Percentiles rank a stretch among this genome's conserved stretches.
Evolutionary conservation across 495 filamentous ascomycete species (phyloP).

Genomic region (Tricharina praecox): DNA sequence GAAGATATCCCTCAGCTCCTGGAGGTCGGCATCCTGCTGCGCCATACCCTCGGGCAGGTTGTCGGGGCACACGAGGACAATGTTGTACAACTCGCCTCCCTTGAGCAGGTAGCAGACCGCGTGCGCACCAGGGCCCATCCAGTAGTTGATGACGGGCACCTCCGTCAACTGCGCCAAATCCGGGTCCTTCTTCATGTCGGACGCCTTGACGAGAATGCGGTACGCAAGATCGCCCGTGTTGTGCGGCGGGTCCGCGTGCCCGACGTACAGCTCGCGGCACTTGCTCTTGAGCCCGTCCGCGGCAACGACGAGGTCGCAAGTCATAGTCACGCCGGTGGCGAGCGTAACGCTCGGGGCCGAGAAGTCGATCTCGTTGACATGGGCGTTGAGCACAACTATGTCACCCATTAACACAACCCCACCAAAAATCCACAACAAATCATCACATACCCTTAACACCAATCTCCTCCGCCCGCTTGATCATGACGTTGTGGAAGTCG

Average conservation of each 20-base stretch:
- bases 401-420: no score
- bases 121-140: conserved; percentile 46
- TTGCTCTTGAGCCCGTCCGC: conserved; percentile 40
- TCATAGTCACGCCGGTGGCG: conserved; percentile 25
- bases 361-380: conserved; percentile 31
- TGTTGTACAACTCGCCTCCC: conserved; percentile 37
- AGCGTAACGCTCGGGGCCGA: conserved; percentile 28
- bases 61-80: conserved; percentile 40
- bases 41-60: conserved; percentile 33
- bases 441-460: conserved; percentile 27
- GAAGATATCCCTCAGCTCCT: conserved; percentile 37
- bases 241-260: conserved; percentile 29
- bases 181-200: conserved; percentile 34
- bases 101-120: conserved; percentile 42
- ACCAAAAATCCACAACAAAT: no score
- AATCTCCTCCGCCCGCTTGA: conserved; percentile 28
- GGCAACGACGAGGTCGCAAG: conserved; percentile 37
- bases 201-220: conserved; percentile 36
- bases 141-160: conserved; percentile 48
- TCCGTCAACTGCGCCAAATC: conserved; percentile 32
- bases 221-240: conserved; percentile 47
- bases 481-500: conserved; percentile 36
- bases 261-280: conserved; percentile 33
- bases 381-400: conserved; percentile 25
- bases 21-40: conserved; percentile 30